Base-by-base conservation (phyloP, 192 early-diverging fungal genomes). In the Coemansia sp. region DNA sequence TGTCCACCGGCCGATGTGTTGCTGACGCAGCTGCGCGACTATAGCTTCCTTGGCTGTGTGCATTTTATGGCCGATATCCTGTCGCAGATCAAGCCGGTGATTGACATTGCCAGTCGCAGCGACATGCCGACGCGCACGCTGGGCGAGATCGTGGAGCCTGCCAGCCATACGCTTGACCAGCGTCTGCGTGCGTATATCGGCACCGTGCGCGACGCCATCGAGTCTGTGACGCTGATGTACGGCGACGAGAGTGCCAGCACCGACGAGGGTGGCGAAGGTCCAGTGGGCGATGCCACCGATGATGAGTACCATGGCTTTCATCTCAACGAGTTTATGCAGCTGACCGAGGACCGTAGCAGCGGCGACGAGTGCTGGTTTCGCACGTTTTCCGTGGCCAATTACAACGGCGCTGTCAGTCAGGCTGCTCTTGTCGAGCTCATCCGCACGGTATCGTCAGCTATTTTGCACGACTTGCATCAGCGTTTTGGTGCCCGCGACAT, bases 11-110 rank as follows among this genome's bases (percentile, higher is more conserved):
- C 77, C 4, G 77, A 80, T 31, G 61, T 50, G 14, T 38, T 80
- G 61, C 63, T 74, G 18, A 61, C 71, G 66, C 64, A 64, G 36
- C 54, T 80, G 36, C 66, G 77, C 56, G 72, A 80, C 65, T 80
- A 80, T 59, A 68, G 36, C 58, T 80, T 80, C 25, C 72, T 80
- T 16, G 77, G 77, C 14, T 80, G 77, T 45, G 31, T 80, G 66
- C 77, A 80, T 56, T 80, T 80, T 62, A 74, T 80, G 77, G 68
- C 77, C 0, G 77, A 80, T 33, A 74, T 80, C 18, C 50, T 80
- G 50, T 8, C 50, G 30, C 77, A 71, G 62, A 54, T 80, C 52
- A 74, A 80, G 64, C 77, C 77, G 20, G 67, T 80, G 14, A 67
- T 80, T 36, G 77, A 74, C 29, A 65, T 68, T 36, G 58, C 64